Evolutionary conservation across 805 yeast genomes (phyloP).

Genomic region (Saccharomyces eubayanus): DNA sequence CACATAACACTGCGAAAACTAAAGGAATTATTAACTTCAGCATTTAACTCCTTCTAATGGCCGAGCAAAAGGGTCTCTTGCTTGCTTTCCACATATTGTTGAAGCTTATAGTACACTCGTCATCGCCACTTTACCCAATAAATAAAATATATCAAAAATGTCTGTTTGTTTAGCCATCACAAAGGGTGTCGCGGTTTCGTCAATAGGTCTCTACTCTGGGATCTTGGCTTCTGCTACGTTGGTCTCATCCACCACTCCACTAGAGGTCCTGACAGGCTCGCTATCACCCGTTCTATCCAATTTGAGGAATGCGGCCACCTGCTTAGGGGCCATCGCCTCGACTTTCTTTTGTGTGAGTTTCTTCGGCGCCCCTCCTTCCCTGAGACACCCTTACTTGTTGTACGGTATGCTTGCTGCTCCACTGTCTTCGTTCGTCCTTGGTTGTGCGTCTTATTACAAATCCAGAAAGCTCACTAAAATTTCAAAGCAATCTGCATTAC

Average conservation of each 20-base stretch:
- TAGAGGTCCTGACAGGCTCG: constrained; percentile 17
- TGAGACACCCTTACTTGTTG: constrained; percentile 65
- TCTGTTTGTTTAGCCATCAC: constrained; percentile 48
- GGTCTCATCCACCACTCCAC: constrained; percentile 9
- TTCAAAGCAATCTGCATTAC: neutral
- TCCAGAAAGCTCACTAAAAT: neutral
- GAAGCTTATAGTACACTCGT: neutral
- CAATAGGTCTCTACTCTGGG: constrained; percentile 59
- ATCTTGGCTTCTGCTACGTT: constrained; percentile 30
- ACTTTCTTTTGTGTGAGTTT: constrained; percentile 48
- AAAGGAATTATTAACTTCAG: neutral
- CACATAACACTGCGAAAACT: neutral
- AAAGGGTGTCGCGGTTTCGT: constrained; percentile 55
- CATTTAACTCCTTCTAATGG: too few species aligned
- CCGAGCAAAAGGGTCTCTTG: neutral
- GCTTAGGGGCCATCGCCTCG: constrained; percentile 42
- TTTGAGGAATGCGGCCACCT: constrained; percentile 7
- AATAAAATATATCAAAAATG: constrained; percentile 27
- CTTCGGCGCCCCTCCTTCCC: constrained; percentile 43
- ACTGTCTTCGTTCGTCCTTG: constrained; percentile 11
- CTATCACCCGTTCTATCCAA: constrained; percentile 17
- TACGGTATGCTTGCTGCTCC: constrained; percentile 40
- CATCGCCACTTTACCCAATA: neutral
- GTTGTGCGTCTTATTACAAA: neutral
- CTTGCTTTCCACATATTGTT: neutral